Evolutionary conservation across 2,329 filamentous ascomycete genomes (phyloP).

Genomic region (Calonectria honghensis): DNA sequence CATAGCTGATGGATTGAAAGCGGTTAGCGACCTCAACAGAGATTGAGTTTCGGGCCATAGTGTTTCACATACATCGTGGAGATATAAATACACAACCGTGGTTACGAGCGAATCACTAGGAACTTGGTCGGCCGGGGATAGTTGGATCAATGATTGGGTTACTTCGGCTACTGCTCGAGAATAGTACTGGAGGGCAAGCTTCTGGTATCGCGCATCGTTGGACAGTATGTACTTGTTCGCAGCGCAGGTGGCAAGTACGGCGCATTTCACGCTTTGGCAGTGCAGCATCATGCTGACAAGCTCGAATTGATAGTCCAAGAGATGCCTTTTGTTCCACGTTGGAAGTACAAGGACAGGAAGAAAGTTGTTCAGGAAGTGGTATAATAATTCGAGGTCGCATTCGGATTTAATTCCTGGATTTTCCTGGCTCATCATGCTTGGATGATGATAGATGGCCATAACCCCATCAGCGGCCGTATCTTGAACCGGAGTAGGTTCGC

Average conservation of each 20-base stretch:
- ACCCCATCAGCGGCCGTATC: neutral
- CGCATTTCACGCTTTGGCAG: constrained; percentile 34
- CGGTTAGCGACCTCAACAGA: neutral
- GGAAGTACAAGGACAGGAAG: constrained; percentile 33
- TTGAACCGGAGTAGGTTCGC: neutral
- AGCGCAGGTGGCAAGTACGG: constrained; percentile 34
- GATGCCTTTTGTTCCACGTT: constrained; percentile 31
- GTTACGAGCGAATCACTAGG: constrained; percentile 32
- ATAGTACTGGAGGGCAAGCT: constrained; percentile 34
- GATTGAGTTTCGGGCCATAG: neutral
- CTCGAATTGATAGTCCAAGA: constrained; percentile 34
- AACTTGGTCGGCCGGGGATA: neutral
- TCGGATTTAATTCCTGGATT: constrained; percentile 21
- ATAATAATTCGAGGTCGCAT: constrained; percentile 33
- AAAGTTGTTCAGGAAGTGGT: constrained; percentile 39
- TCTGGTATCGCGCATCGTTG: constrained; percentile 29
- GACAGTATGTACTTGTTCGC: constrained; percentile 38
- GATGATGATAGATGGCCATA: neutral
- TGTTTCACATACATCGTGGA: constrained; percentile 31
- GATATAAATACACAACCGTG: constrained; percentile 31
- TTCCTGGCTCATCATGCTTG: neutral
- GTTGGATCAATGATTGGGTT: constrained; percentile 4
- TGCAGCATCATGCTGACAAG: constrained; percentile 41
- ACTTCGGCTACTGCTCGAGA: constrained; percentile 33
- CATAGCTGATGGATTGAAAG: constrained; percentile 23